Evolutionary conservation across 768 basidiomycete species (phyloP).

Genomic region (Russula virescens): DNA sequence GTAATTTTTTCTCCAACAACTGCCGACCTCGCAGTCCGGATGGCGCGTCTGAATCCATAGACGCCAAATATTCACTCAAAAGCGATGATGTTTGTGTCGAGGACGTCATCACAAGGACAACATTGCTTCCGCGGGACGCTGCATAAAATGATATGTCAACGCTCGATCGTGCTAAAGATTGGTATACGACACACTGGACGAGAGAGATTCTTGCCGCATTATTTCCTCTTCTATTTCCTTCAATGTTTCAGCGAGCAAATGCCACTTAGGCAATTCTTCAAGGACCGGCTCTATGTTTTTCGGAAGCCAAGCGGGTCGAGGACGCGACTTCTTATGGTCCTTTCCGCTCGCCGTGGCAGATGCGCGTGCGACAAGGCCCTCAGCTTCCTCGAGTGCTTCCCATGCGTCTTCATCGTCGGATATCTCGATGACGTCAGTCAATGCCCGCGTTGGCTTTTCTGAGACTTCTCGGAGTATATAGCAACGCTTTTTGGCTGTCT

Average conservation of each 20-base stretch:
- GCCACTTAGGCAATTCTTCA: conserved; percentile 96
- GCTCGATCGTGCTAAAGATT: neutral
- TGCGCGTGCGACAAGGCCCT: conserved; percentile 32
- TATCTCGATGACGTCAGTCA: conserved; percentile 34
- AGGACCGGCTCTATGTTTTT: conserved; percentile 76
- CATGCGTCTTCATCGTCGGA: conserved; percentile 67
- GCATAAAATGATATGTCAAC: neutral
- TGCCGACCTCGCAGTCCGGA: conserved; percentile 57
- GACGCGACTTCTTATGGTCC: conserved; percentile 24
- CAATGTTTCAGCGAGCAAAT: conserved; percentile 72
- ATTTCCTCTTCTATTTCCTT: conserved; percentile 89
- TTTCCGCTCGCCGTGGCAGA: conserved; percentile 14
- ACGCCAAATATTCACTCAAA: conserved; percentile 73
- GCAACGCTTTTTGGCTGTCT: conserved; percentile 73
- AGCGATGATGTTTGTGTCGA: conserved; percentile 69
- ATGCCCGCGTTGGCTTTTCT: conserved; percentile 26
- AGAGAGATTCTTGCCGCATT: conserved; percentile 48
- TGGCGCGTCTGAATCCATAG: conserved; percentile 51
- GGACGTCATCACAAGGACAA: conserved; percentile 82
- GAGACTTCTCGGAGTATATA: conserved; percentile 42
- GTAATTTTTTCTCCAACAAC: conserved; percentile 78
- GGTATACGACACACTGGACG: conserved; percentile 23
- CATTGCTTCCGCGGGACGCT: conserved; percentile 56
- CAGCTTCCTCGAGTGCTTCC: conserved; percentile 61
- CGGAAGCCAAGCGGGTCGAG: conserved; percentile 59